phyloP scores from a whole-genome alignment of 257 asterid species.

The Cynanchum wilfordii region DNA sequence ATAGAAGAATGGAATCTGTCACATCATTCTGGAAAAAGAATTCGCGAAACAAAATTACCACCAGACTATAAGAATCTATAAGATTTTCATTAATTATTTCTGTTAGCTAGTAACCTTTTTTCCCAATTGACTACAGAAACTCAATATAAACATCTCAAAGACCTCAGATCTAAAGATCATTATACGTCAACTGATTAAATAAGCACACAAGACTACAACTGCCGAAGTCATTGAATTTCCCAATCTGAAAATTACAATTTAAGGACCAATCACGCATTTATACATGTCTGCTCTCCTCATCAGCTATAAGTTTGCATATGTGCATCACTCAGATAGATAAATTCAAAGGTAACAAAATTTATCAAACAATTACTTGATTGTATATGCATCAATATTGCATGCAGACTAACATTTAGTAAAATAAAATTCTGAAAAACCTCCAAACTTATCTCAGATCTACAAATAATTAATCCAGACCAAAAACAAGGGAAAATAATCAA shows the following conservation, averaged over 20 bases:
- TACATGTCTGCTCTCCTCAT: background rate
- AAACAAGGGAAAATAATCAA: background rate
- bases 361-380: background rate
- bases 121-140: background rate
- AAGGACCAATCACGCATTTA: background rate
- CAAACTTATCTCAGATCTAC: constrained; percentile 12
- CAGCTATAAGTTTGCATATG: background rate
- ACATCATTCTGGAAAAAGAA: background rate
- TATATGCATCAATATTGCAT: background rate
- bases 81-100: background rate
- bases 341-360: background rate
- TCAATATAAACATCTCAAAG: background rate
- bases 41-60: background rate
- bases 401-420: background rate
- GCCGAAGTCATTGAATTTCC: background rate
- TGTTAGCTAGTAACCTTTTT: background rate
- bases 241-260: background rate
- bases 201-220: background rate
- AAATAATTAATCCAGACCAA: background rate
- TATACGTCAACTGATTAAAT: background rate
- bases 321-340: background rate
- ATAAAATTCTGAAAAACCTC: background rate
- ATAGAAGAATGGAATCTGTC: background rate
- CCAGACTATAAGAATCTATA: background rate
- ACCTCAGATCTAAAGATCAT: constrained; percentile 3